These are phyloP conservation scores for Citrus cavaleriei DNA, from an alignment of 345 rosid genomes.

Conservation along the genomic window DNA sequence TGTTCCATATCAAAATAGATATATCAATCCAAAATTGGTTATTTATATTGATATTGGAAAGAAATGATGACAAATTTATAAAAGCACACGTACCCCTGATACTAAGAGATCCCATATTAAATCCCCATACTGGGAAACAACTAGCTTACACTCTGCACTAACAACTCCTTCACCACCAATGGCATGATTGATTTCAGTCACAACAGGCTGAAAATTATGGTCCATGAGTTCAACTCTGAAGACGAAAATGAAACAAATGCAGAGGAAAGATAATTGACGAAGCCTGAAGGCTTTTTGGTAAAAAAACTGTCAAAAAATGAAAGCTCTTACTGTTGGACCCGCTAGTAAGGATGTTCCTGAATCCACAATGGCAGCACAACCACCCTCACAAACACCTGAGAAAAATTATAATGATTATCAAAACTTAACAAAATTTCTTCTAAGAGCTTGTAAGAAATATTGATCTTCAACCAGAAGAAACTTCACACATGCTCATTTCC, in stretches of 20 bases:
- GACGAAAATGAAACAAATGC: not conserved
- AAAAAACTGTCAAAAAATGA: not conserved
- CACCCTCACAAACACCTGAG: conserved; percentile 49
- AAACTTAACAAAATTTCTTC: not conserved
- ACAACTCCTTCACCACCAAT: conserved; percentile 72
- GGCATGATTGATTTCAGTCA: conserved; percentile 74
- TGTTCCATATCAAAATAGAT: conserved; percentile 17
- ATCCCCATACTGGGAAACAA: conserved; percentile 67
- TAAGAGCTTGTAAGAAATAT: not conserved
- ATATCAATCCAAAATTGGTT: not conserved
- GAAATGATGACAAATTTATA: not conserved
- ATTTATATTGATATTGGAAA: not conserved
- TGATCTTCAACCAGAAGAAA: not conserved
- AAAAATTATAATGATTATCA: not conserved
- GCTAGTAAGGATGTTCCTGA: conserved; percentile 79
- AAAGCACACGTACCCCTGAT: conserved; percentile 47
- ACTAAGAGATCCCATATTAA: conserved; percentile 68
- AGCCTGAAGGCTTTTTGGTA: not conserved
- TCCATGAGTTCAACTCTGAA: not conserved
- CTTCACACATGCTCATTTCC: not conserved
- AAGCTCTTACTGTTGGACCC: conserved; percentile 63
- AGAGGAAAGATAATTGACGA: not conserved
- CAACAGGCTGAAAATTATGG: conserved; percentile 40
- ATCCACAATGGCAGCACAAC: conserved; percentile 76
- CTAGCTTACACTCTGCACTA: conserved; percentile 62